Conservation (phyloP, 345 rosid species). For the Populus simonii region DNA sequence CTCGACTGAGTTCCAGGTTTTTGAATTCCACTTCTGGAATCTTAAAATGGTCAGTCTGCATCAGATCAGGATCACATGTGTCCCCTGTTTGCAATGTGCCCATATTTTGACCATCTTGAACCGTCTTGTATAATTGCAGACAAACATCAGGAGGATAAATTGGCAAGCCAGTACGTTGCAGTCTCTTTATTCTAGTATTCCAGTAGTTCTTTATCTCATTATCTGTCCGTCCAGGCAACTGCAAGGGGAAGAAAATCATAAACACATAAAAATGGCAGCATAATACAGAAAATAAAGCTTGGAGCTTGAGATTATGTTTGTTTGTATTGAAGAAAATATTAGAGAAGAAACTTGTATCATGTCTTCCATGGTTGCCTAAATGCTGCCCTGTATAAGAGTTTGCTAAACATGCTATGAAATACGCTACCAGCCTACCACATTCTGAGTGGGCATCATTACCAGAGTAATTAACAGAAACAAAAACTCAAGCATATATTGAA, state of each 20-base stretch:
- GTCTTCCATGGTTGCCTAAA: not conserved
- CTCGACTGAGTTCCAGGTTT: slow-evolving; percentile 49
- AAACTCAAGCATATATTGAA: not conserved
- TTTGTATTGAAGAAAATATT: not conserved
- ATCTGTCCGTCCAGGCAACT: slow-evolving; percentile 98
- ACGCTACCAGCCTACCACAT: not conserved
- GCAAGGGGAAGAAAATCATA: slow-evolving; percentile 8
- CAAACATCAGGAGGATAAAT: slow-evolving; percentile 84
- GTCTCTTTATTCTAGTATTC: slow-evolving; percentile 96
- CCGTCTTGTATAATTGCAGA: slow-evolving; percentile 53
- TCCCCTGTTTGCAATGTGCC: slow-evolving; percentile 32
- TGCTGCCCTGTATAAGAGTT: not conserved
- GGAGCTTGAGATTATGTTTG: not conserved
- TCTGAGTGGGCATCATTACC: not conserved
- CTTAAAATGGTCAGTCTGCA: slow-evolving; percentile 51
- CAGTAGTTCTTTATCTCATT: slow-evolving; percentile 99
- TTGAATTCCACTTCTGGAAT: slow-evolving; percentile 68
- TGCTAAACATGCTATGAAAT: not conserved
- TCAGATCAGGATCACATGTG: slow-evolving; percentile 50
- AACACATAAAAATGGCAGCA: not conserved
- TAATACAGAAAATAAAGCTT: not conserved
- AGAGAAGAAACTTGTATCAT: not conserved
- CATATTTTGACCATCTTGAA: slow-evolving; percentile 41
- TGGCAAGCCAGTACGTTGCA: slow-evolving; percentile 90
- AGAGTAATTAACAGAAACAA: not conserved